phyloP scores from a whole-genome alignment of 371 early-diverging fungal genomes.

The Haplosporangium sp. region DNA sequence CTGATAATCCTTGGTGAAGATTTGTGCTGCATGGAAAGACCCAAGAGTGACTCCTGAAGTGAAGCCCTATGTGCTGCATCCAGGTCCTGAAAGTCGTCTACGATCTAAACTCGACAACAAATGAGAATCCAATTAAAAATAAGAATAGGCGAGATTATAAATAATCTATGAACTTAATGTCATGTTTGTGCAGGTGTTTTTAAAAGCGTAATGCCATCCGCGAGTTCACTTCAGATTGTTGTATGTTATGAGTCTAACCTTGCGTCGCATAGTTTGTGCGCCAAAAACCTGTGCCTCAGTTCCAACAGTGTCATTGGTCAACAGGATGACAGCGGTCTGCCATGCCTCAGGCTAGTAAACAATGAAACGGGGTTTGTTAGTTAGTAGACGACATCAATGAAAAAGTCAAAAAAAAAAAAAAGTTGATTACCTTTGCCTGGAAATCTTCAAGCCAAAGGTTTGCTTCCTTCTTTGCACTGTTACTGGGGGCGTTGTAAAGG shows the following conservation, averaged over 20 bases:
- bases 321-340: conserved; percentile 81
- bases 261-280: conserved; percentile 93
- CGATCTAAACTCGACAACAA: conserved; percentile 66
- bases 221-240: not conserved
- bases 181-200: not conserved
- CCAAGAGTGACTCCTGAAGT: conserved; percentile 86
- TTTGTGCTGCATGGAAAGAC: conserved; percentile 64
- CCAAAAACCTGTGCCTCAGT: conserved; percentile 85
- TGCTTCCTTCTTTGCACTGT: conserved; percentile 70
- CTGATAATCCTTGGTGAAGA: conserved; percentile 73
- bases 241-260: conserved; percentile 66
- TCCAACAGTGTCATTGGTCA: conserved; percentile 68
- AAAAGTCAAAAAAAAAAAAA: not conserved
- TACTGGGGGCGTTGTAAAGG: conserved; percentile 45
- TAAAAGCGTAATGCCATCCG: not conserved
- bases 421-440: conserved; percentile 83
- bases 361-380: not conserved
- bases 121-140: not conserved
- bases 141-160: not conserved
- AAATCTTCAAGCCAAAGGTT: conserved; percentile 87
- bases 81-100: conserved; percentile 82
- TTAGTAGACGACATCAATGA: not conserved
- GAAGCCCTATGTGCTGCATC: conserved; percentile 70
- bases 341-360: conserved; percentile 84
- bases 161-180: not conserved